A percentile compares a stretch with the other conserved stretches of the same genome.
These are phyloP conservation scores for Xylariaceae sp. DNA, from an alignment of 2,329 filamentous ascomycete species.

Conservation along the genomic window DNA sequence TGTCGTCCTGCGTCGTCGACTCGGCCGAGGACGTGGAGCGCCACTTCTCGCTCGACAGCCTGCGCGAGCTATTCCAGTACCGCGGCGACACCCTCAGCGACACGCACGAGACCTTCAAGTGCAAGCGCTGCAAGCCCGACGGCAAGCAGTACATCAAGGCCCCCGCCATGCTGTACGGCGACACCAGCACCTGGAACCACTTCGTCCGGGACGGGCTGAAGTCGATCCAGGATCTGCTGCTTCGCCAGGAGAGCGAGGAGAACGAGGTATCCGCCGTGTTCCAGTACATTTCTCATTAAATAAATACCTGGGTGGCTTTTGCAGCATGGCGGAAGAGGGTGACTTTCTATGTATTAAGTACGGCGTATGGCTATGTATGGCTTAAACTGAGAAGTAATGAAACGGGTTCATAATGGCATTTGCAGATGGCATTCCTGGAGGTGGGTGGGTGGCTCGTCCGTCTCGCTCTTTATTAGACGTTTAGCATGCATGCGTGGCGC, in stretches of 20 bases:
- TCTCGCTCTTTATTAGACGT: background rate
- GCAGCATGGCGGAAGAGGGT: background rate
- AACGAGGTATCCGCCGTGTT: conserved; percentile 90
- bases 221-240: conserved; percentile 85
- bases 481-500: background rate
- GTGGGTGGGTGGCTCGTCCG: background rate
- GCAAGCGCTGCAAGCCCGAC: conserved; percentile 88
- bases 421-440: background rate
- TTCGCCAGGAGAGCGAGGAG: conserved; percentile 82
- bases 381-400: background rate
- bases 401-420: background rate
- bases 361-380: background rate
- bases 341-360: background rate
- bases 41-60: conserved; percentile 88
- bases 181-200: conserved; percentile 99
- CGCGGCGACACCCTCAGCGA: conserved; percentile 82
- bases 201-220: conserved; percentile 81
- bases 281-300: conserved; percentile 91
- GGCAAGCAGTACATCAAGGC: conserved; percentile 88
- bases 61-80: conserved; percentile 94
- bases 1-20: conserved; percentile 96
- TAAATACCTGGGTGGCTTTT: background rate
- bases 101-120: conserved; percentile 98
- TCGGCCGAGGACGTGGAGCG: conserved; percentile 95
- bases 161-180: conserved; percentile 92